Evolutionary conservation across 345 rosid species (phyloP).

Genomic region (Alliaria petiolata): DNA sequence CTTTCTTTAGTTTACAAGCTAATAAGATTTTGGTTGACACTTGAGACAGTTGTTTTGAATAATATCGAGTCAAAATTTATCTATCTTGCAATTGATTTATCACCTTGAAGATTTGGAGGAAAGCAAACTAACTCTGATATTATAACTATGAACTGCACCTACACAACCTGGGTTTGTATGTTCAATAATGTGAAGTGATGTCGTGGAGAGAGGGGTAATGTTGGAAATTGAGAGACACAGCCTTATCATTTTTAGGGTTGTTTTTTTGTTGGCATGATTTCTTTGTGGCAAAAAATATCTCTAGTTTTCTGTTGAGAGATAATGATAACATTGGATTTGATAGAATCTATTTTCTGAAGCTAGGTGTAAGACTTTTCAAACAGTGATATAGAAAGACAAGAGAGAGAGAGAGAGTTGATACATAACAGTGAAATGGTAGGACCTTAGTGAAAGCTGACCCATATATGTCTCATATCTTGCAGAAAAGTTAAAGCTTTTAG

Average conservation of each 20-base stretch:
- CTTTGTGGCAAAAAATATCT: slow-evolving; percentile 2
- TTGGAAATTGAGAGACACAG: slow-evolving; percentile 34
- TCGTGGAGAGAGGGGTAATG: slow-evolving; percentile 28
- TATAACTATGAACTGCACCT: not conserved
- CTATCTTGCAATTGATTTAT: not conserved
- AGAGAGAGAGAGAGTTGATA: not conserved
- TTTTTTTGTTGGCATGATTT: slow-evolving; percentile 17
- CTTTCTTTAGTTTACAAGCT: not conserved
- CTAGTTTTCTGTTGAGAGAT: not conserved
- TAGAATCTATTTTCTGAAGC: slow-evolving; percentile 27
- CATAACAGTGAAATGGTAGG: slow-evolving; percentile 26
- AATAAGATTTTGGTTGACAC: slow-evolving; percentile 18
- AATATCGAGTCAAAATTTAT: not conserved
- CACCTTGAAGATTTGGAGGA: not conserved
- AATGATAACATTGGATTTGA: slow-evolving; percentile 25
- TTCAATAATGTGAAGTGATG: not conserved
- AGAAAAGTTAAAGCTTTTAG: slow-evolving; percentile 36
- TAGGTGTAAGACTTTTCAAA: slow-evolving; percentile 29
- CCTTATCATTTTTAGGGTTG: slow-evolving; percentile 16
- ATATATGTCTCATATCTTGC: slow-evolving; percentile 36
- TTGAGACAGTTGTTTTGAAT: slow-evolving; percentile 12
- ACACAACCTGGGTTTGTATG: not conserved
- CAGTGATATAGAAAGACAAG: slow-evolving; percentile 23
- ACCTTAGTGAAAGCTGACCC: slow-evolving; percentile 40
- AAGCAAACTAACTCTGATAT: not conserved